Base-by-base conservation (phyloP, 768 basidiomycete species). In the Agaricus blazei region DNA sequence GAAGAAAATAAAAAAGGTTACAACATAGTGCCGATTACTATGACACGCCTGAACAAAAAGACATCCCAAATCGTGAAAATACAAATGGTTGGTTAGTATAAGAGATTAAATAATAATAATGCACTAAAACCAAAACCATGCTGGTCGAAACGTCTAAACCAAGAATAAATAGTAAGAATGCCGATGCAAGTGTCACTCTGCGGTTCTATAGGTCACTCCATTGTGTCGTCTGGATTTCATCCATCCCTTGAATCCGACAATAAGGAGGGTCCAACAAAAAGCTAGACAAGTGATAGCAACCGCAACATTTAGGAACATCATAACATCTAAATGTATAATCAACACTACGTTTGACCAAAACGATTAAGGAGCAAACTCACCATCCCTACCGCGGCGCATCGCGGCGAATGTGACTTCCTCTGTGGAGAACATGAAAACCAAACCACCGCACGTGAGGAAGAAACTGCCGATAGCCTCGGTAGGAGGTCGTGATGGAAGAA, bases 381-480 rank as follows among this genome's bases (percentile, higher is more conserved):
- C 91, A 75, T 94, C 93, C 61, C 84, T 83, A 27, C 90, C 90
- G 64, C 84, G 77, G 55, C 95, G 78, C 93, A 98, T 97, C 15
- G 94, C 93, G 11, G 90, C 88, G 58, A 90, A 81, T 3, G 90
- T 90, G 23, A 98, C 67, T 63, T 96, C 92, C 70, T 98, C 94
- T 7, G 87, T 88, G 36, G 89, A 92, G 56, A 93, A 81, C 68
- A 95, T 90, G 72, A 98, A 98, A 48, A 85, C 79, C 55, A 98
- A 67, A 9, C 96, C 96, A 45, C 95, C 95, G 52, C 87, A 87
- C 6, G 93, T 82, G 48, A 95, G 75, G 72, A 88, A 89, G 70
- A 98, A 90, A 56, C 90, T 82, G 14, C 87, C 90, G 40, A 98
- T 71, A 4, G 88, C 88, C 73, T 98, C 96, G 0, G 95, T 95